Evolutionary conservation across 1,139 yeast genomes (phyloP), one percentile per base, ranked within the genome.

Genomic region (Nakaseomyces sp.): DNA sequence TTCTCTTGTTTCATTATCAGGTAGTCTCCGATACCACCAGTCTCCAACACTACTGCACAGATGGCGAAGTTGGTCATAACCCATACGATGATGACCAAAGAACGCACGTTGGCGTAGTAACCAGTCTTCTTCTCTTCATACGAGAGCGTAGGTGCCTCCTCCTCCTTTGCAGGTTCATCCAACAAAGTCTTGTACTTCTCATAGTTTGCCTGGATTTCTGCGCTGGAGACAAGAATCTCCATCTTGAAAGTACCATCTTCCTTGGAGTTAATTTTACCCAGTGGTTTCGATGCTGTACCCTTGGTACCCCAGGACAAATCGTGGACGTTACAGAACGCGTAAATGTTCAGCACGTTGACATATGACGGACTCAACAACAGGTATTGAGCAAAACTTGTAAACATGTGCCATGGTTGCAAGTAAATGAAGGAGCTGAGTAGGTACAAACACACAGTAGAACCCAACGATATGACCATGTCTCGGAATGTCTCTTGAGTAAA

Each of bases 261-360:
- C 49, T 81, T 76, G 51, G 79, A 77, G 53, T 76, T 80, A 24
- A 81, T 82, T 37, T 76, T 75, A 28, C 87, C 87, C 42, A 77
- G 62, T 20, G 77, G 77, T 49, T 73, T 76, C 1, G 81, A 78
- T 46, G 76, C 77, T 9, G 81, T 85, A 48, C 97, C 98, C 62
- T 91, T 91, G 0, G 98, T 91, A 59, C 98, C 98, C 98, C 98
- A 91, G 1, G 95, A 83, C 39, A 89, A 89, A 70, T 89, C 97
- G 65, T 89, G 96, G 48, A 95, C 83, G 63, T 89, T 89, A 69
- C 96, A 88, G 60, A 89, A 88, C 1, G 97, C 96, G 67, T 87
- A 89, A 35, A 89, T 82, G 62, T 81, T 87, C 54, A 82, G 71
- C 15, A 93, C 81, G 63, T 94, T 88, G 43, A 93, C 84, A 61